Base-by-base conservation (phyloP, 495 filamentous ascomycete genomes). In the Parathielavia appendiculata region DNA sequence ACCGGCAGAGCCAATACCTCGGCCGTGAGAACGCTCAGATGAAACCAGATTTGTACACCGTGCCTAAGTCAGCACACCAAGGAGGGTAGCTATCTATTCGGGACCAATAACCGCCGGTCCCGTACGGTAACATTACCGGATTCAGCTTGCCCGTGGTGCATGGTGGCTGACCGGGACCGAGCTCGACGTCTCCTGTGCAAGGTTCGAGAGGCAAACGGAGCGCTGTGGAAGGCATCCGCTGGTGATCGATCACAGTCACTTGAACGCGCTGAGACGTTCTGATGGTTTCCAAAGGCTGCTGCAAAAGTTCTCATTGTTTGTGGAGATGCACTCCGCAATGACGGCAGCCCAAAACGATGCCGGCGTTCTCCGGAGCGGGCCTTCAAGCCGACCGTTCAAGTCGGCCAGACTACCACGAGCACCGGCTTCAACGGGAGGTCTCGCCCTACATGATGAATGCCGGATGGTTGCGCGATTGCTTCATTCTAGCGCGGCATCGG, bases 11-110 rank as follows among this genome's bases (percentile, higher is more conserved):
- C 67, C 67, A 67, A 68, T 70, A n/a, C 50, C 54, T 43, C 5
- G 34, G 16, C 48, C 16, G 35, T 19, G 9, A 14, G 22, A 13
- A 13, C 19, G 13, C 41, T 36, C 36, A 57, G 44, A 60, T 68
- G 67, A 68, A 70, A 70, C 64, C 26, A 30, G 26, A 30, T 30
- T 30, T 30, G 26, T 30, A 30, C 26, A 30, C 26, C 26, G 26
- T 56, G 26, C 50, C 48, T 51, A 41, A 64, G 68, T 66, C 68
- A 70, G 43, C 68, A 53, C 68, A 68, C 59, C 68, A 68, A 65
- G 66, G 60, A 65, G 68, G 68, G 68, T 44, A 61, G 61, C 55
- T 58, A 34, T 54, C 35, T 32, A 9, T 19, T 26, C 35, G 35
- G 35, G 34, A 35, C 35, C 36, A 51, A 51, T 44, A 22, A 32